Evolutionary conservation across 257 asterid genomes (phyloP).

Genomic region (Scutellaria barbata): DNA sequence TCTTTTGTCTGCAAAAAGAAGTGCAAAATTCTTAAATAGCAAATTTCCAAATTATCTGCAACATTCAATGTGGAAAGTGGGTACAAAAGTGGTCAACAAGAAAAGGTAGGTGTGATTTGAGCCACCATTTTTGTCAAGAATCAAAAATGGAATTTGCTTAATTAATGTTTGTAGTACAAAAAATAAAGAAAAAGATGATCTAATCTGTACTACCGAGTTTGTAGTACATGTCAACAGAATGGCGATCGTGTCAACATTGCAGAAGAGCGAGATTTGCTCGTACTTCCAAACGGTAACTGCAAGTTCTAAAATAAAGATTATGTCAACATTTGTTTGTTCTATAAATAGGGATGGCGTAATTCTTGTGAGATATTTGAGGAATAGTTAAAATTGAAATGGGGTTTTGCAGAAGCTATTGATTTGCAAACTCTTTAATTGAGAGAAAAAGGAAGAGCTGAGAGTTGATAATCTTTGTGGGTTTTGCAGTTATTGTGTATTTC

Average conservation of each 20-base stretch:
- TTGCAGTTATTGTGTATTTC: constrained; percentile 2
- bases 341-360: constrained; percentile 24
- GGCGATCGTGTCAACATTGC: not conserved
- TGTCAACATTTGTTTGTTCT: constrained; percentile 18
- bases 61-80: constrained; percentile 19
- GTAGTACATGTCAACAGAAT: constrained; percentile 24
- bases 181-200: not conserved
- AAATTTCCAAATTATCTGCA: not conserved
- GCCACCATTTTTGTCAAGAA: constrained; percentile 27
- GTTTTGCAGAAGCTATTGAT: constrained; percentile 16
- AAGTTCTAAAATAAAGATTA: not conserved
- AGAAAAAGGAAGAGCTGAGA: not conserved
- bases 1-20: not conserved
- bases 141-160: constrained; percentile 29
- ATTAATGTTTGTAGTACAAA: constrained; percentile 39
- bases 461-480: constrained; percentile 14
- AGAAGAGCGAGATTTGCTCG: too few relatives aligned
- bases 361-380: not conserved
- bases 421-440: not conserved
- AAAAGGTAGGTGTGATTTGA: constrained; percentile 9
- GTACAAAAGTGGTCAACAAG: constrained; percentile 20
- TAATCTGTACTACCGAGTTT: constrained; percentile 33
- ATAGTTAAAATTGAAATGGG: constrained; percentile 8
- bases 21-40: not conserved
- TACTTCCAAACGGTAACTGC: too few relatives aligned